These are phyloP conservation scores for Kalmanozyma brasiliensis DNA, from an alignment of 1,284 basidiomycete species.

Conservation along the genomic window DNA sequence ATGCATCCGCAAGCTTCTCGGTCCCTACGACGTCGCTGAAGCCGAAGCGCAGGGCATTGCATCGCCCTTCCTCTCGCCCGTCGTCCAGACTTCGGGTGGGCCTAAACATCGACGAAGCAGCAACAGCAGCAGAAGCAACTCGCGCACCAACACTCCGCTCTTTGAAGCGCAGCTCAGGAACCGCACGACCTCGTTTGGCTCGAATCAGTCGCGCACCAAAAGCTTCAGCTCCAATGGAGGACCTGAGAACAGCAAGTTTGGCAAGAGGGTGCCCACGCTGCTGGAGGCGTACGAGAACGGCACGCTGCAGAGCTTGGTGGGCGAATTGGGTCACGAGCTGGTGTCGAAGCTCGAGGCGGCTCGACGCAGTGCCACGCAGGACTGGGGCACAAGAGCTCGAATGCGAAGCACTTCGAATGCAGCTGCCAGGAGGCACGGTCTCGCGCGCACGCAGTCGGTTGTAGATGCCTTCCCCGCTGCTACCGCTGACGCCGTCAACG, in stretches of 20 bases:
- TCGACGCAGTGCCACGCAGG: conserved; percentile 53
- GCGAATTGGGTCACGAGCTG: conserved; percentile 43
- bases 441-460: conserved; percentile 18
- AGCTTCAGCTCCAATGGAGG: conserved; percentile 47
- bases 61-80: conserved; percentile 42
- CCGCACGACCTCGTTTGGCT: conserved; percentile 29
- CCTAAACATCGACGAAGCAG: conserved; percentile 29
- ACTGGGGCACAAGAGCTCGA: conserved; percentile 54
- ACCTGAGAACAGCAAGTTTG: conserved; percentile 35
- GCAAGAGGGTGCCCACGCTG: conserved; percentile 43
- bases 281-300: conserved; percentile 63
- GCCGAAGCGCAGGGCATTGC: conserved; percentile 24
- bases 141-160: conserved; percentile 26
- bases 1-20: conserved; percentile 59
- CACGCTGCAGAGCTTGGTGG: conserved; percentile 45
- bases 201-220: conserved; percentile 27
- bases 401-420: conserved; percentile 23
- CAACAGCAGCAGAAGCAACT: conserved; percentile 23
- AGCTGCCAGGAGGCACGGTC: conserved; percentile 4
- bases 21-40: conserved; percentile 36
- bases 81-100: conserved; percentile 23
- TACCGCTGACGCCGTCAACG: neutral
- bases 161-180: conserved; percentile 23
- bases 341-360: conserved; percentile 58
- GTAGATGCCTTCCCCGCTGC: conserved; percentile 19